phyloP scores from a whole-genome alignment of 192 early-diverging fungal species.

The Pilaira anomala region DNA sequence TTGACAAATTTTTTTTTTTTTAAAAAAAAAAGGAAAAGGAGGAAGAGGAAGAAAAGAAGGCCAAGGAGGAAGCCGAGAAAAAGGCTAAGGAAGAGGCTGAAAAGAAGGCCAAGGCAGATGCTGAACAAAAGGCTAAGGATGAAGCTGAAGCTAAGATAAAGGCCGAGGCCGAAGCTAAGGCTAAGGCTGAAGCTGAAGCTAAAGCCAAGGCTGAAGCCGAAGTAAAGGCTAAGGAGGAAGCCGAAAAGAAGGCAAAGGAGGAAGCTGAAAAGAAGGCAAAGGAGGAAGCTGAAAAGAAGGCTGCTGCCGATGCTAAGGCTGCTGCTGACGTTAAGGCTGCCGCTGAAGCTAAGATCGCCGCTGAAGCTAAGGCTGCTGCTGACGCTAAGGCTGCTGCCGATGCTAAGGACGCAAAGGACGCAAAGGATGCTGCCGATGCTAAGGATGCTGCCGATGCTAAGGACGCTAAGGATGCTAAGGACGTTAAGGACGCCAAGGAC shows the following conservation, averaged over 20 bases:
- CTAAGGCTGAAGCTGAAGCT: constrained; percentile 23
- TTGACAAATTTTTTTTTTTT: too few relatives aligned
- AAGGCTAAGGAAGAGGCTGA: constrained; percentile 21
- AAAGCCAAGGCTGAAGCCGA: not conserved
- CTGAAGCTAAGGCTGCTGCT: constrained; percentile 11
- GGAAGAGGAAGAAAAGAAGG: constrained; percentile 19
- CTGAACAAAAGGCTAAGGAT: constrained; percentile 17
- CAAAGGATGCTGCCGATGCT: constrained; percentile 11
- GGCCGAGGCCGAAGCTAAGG: constrained; percentile 11
- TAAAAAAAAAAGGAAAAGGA: constrained; percentile 42
- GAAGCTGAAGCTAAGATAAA: constrained; percentile 15
- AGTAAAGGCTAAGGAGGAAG: constrained; percentile 15
- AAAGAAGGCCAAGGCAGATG: constrained; percentile 12
- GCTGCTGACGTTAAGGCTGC: not conserved
- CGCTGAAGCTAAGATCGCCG: not conserved
- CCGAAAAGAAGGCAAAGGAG: constrained; percentile 23
- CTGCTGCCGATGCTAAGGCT: constrained; percentile 9
- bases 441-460: not conserved
- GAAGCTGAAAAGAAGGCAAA: constrained; percentile 11
- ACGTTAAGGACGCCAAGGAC: constrained; percentile 31
- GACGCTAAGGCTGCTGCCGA: not conserved
- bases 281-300: not conserved
- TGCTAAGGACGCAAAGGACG: constrained; percentile 9
- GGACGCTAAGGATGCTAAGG: constrained; percentile 13
- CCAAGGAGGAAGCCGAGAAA: constrained; percentile 22